Evolutionary conservation across 2,329 filamentous ascomycete genomes (phyloP).

Genomic region (Pleoardoris graminearum): DNA sequence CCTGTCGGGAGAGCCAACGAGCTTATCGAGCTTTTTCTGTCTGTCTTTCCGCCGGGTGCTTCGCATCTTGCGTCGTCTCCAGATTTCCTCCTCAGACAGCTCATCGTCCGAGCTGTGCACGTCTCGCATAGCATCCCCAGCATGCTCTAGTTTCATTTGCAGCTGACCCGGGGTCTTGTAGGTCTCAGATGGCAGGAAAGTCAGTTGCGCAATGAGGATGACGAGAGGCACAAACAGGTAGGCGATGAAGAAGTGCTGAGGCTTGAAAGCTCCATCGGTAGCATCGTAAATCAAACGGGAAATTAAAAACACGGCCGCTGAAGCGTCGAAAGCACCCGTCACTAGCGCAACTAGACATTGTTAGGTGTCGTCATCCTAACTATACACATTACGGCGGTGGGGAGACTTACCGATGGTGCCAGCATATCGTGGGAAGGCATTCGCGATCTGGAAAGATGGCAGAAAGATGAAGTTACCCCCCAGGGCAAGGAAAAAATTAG

Average conservation of each 20-base stretch:
- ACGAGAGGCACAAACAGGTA: slow-evolving; percentile 72
- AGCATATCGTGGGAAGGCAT: slow-evolving; percentile 76
- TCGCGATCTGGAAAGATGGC: slow-evolving; percentile 80
- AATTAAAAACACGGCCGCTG: slow-evolving; percentile 74
- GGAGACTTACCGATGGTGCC: slow-evolving; percentile 62
- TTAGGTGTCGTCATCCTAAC: background rate
- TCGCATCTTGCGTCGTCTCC: slow-evolving; percentile 45
- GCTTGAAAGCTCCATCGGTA: slow-evolving; percentile 60
- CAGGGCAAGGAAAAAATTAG: slow-evolving; percentile 75
- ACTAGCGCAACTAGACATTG: slow-evolving; percentile 63
- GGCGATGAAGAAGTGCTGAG: slow-evolving; percentile 69
- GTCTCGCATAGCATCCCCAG: slow-evolving; percentile 43
- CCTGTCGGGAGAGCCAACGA: slow-evolving; percentile 68
- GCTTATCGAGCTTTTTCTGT: slow-evolving; percentile 69
- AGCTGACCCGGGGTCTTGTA: slow-evolving; percentile 67
- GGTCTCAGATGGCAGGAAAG: slow-evolving; percentile 72
- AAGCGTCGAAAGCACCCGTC: slow-evolving; percentile 82
- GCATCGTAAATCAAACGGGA: slow-evolving; percentile 72
- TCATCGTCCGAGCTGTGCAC: slow-evolving; percentile 60
- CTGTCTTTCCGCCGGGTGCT: slow-evolving; percentile 57
- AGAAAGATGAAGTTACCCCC: slow-evolving; percentile 84
- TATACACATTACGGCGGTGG: background rate
- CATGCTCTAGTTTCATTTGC: slow-evolving; percentile 41
- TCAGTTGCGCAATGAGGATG: slow-evolving; percentile 68
- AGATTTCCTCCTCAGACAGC: slow-evolving; percentile 54